Percentiles rank a stretch among this genome's conserved stretches.
Evolutionary conservation across 2,329 filamentous ascomycete genomes (phyloP).

Genomic region (Scedosporium aurantiacum): DNA sequence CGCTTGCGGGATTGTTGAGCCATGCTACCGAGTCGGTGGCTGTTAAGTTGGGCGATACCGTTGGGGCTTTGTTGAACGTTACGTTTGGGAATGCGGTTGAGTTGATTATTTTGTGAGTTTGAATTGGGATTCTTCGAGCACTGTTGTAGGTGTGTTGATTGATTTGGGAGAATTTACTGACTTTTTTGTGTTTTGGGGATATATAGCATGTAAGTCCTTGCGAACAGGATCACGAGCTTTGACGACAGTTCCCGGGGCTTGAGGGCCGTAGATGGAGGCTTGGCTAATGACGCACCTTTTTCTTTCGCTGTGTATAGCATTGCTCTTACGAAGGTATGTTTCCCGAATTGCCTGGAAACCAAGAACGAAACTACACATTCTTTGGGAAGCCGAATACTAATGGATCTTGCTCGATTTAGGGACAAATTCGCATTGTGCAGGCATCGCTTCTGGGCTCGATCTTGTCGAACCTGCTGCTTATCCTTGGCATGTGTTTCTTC

Average conservation of each 20-base stretch:
- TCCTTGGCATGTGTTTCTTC: conserved; percentile 85
- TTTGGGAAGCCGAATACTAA: not conserved
- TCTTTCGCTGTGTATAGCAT: not conserved
- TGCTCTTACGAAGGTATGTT: conserved; percentile 2
- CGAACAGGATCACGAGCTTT: not conserved
- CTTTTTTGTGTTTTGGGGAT: no score
- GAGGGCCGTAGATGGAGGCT: not conserved
- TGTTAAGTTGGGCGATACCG: conserved; percentile 58
- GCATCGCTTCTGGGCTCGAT: conserved; percentile 85
- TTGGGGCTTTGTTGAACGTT: conserved; percentile 64
- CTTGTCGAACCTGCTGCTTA: conserved; percentile 75
- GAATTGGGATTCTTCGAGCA: not conserved
- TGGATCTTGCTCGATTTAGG: conserved; percentile 21
- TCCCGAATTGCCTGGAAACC: not conserved
- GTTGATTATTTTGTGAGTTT: conserved; percentile 59
- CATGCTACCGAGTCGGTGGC: conserved; percentile 69
- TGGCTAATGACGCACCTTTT: not conserved
- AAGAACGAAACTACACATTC: no score
- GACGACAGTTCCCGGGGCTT: not conserved
- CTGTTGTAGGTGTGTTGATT: not conserved
- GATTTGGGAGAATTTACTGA: conserved; percentile 8
- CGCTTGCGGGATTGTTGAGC: conserved; percentile 59
- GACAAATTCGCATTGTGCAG: conserved; percentile 85
- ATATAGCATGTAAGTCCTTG: conserved; percentile 41
- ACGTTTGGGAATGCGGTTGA: conserved; percentile 74